Conservation (phyloP, 306 rosid species). For the Casuarina glauca region DNA sequence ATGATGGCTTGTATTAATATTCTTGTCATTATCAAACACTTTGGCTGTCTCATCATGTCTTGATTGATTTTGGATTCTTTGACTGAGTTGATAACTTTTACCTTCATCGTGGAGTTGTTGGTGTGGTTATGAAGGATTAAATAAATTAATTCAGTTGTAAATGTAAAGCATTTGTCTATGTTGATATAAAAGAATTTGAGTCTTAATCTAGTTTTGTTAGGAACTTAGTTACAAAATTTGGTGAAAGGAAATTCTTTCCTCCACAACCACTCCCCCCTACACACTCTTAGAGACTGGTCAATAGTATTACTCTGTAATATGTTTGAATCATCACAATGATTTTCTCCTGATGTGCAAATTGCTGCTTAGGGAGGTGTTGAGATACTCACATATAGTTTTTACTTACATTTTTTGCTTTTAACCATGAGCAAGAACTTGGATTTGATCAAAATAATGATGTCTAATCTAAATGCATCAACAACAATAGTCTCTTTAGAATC, state of each 20-base stretch:
- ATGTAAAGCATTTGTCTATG: neutral
- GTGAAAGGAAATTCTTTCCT: neutral
- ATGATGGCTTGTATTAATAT: too few relatives aligned
- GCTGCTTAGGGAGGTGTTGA: neutral
- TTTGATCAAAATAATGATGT: constrained; percentile 44
- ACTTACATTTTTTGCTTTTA: constrained; percentile 1
- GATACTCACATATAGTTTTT: neutral
- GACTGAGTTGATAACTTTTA: neutral
- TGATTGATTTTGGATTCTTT: neutral
- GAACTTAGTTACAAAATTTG: neutral
- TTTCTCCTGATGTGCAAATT: neutral
- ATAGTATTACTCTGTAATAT: neutral
- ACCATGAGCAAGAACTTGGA: constrained; percentile 42
- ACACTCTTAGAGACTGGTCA: neutral
- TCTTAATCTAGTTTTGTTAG: neutral
- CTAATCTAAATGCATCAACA: constrained; percentile 40
- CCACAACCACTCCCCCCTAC: too few relatives aligned
- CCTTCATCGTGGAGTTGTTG: neutral
- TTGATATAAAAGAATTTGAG: neutral
- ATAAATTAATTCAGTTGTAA: neutral
- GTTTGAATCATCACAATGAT: neutral
- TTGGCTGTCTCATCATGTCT: neutral
- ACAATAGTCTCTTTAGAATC: constrained; percentile 38
- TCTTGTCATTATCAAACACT: neutral
- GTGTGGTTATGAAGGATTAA: neutral